phyloP scores from a whole-genome alignment of 2,329 filamentous ascomycete species.

The Fusarium mexicanum region DNA sequence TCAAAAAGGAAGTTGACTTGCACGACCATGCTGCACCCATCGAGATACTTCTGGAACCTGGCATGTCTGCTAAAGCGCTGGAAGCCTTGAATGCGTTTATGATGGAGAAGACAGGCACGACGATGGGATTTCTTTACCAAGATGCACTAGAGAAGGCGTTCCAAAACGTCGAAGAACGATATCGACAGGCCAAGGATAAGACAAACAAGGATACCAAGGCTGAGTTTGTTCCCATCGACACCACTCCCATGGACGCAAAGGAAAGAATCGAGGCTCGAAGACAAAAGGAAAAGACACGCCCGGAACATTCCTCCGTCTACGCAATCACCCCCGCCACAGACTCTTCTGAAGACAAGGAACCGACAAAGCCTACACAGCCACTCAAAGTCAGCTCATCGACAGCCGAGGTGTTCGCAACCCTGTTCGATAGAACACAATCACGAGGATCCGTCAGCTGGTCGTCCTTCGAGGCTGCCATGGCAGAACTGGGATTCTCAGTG shows the following conservation, averaged over 20 bases:
- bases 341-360: not conserved
- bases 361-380: not conserved
- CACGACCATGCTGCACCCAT: conserved; percentile 53
- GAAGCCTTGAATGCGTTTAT: conserved; percentile 51
- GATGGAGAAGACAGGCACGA: conserved; percentile 49
- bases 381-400: conserved; percentile 53
- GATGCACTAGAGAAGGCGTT: conserved; percentile 54
- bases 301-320: conserved; percentile 48
- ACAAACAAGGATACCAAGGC: conserved; percentile 26
- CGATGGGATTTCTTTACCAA: conserved; percentile 56
- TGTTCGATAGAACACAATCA: conserved; percentile 46
- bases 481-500: conserved; percentile 53
- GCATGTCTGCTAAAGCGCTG: conserved; percentile 50
- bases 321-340: conserved; percentile 37
- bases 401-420: conserved; percentile 49
- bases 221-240: conserved; percentile 1
- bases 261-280: conserved; percentile 47
- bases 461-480: conserved; percentile 54
- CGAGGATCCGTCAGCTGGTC: conserved; percentile 49
- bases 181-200: conserved; percentile 40
- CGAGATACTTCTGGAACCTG: conserved; percentile 54
- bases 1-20: conserved; percentile 53
- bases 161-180: conserved; percentile 44
- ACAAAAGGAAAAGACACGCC: conserved; percentile 58
- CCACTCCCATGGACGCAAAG: conserved; percentile 34